These are phyloP conservation scores for Aethionema arabicum DNA, from an alignment of 345 rosid genomes.

Conservation along the genomic window DNA sequence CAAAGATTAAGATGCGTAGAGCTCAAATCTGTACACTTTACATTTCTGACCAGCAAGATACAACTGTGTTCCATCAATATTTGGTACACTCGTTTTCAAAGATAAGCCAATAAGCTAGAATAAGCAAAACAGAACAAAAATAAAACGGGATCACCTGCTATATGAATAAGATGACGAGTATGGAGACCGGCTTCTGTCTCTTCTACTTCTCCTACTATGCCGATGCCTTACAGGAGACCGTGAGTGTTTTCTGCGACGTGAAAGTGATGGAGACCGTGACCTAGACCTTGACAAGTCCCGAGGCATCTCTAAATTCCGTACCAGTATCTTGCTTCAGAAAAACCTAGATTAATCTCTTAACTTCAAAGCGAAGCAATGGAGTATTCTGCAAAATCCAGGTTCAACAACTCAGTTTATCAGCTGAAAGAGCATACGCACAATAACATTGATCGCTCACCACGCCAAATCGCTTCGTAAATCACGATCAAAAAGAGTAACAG, in stretches of 20 bases:
- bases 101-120: slow-evolving; percentile 11
- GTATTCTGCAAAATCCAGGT: slow-evolving; percentile 25
- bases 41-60: slow-evolving; percentile 29
- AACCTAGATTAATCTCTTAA: not conserved
- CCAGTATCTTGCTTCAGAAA: slow-evolving; percentile 15
- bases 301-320: slow-evolving; percentile 52
- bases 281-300: slow-evolving; percentile 68
- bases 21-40: slow-evolving; percentile 33
- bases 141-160: slow-evolving; percentile 72
- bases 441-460: not conserved
- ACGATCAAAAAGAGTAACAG: not conserved
- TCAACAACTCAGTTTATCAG: not conserved
- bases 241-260: slow-evolving; percentile 63
- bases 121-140: slow-evolving; percentile 16
- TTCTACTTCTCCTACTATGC: slow-evolving; percentile 71
- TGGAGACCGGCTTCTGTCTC: slow-evolving; percentile 82
- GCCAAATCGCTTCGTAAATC: not conserved
- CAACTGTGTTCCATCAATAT: slow-evolving; percentile 39
- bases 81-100: slow-evolving; percentile 36
- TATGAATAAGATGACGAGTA: slow-evolving; percentile 65
- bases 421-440: not conserved
- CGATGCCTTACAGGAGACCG: slow-evolving; percentile 71
- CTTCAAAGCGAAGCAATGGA: not conserved
- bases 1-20: slow-evolving; percentile 29
- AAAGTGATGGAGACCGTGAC: slow-evolving; percentile 75